Evolutionary conservation across 2,329 filamentous ascomycete genomes (phyloP).

Genomic region (Aureobasidium leucospermi): DNA sequence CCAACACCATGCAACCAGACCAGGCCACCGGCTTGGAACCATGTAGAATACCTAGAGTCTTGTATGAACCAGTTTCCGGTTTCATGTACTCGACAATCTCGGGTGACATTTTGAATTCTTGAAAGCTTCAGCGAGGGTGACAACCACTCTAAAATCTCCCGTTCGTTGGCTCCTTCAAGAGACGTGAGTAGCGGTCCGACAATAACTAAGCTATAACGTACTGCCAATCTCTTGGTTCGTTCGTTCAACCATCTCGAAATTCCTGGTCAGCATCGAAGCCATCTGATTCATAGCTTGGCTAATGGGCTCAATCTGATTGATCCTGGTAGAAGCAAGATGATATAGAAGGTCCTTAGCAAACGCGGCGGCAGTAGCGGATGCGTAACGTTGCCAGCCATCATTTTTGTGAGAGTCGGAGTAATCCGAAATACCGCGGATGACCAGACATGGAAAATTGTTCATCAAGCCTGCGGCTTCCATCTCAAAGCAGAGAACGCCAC

Average conservation of each 20-base stretch:
- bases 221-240: background rate
- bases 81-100: background rate
- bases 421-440: slow-evolving; percentile 22
- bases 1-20: background rate
- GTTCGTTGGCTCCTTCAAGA: background rate
- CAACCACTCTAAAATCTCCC: background rate
- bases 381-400: slow-evolving; percentile 21
- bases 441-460: slow-evolving; percentile 20
- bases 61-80: background rate
- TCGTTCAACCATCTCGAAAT: too few species aligned
- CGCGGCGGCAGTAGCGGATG: slow-evolving; percentile 19
- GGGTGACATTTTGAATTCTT: background rate
- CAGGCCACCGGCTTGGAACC: background rate
- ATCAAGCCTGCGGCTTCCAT: slow-evolving; percentile 23
- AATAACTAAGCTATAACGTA: background rate
- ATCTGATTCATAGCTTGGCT: background rate
- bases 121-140: background rate
- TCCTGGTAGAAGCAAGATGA: background rate
- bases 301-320: background rate
- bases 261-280: background rate
- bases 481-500: slow-evolving; percentile 19
- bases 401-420: slow-evolving; percentile 23
- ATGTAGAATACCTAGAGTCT: background rate
- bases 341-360: slow-evolving; percentile 19
- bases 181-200: background rate